Evolutionary conservation across 2,329 filamentous ascomycete species (phyloP).

Genomic region (Spiromastix sp.): DNA sequence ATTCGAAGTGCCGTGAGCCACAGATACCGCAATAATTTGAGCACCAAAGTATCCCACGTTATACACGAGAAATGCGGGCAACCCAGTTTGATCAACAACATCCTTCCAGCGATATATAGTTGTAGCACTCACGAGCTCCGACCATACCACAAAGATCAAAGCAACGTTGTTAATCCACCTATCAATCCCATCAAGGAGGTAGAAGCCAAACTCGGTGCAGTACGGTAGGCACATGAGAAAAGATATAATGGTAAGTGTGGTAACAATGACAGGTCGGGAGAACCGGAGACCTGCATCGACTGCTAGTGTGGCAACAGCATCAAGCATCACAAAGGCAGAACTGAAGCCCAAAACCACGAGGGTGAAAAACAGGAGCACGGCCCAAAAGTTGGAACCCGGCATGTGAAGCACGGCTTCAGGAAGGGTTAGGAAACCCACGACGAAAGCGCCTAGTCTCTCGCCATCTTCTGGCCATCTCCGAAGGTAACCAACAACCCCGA

Average conservation of each 20-base stretch:
- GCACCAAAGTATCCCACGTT: slow-evolving; percentile 46
- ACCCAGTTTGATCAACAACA: slow-evolving; percentile 41
- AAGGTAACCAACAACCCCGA: slow-evolving; percentile 46
- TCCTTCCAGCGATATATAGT: slow-evolving; percentile 48
- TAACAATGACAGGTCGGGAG: slow-evolving; percentile 41
- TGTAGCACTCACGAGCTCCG: slow-evolving; percentile 43
- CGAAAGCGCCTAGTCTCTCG: slow-evolving; percentile 41
- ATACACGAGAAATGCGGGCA: slow-evolving; percentile 38
- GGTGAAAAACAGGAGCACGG: slow-evolving; percentile 48
- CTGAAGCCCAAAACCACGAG: slow-evolving; percentile 49
- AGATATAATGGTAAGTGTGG: slow-evolving; percentile 37
- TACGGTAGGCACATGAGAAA: slow-evolving; percentile 47
- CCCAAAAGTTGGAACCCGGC: slow-evolving; percentile 49
- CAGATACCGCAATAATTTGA: slow-evolving; percentile 41
- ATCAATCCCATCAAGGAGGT: slow-evolving; percentile 45
- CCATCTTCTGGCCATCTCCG: slow-evolving; percentile 30
- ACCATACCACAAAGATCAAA: slow-evolving; percentile 48
- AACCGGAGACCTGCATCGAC: slow-evolving; percentile 43
- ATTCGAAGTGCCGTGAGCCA: slow-evolving; percentile 37
- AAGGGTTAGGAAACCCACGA: slow-evolving; percentile 48
- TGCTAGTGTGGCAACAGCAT: slow-evolving; percentile 44
- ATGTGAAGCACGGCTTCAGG: slow-evolving; percentile 47
- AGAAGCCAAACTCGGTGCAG: slow-evolving; percentile 49
- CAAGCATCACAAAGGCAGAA: slow-evolving; percentile 50
- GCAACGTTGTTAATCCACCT: slow-evolving; percentile 48